phyloP scores from a whole-genome alignment of 2,329 filamentous ascomycete genomes.

The Alternaria angustiovoidea region DNA sequence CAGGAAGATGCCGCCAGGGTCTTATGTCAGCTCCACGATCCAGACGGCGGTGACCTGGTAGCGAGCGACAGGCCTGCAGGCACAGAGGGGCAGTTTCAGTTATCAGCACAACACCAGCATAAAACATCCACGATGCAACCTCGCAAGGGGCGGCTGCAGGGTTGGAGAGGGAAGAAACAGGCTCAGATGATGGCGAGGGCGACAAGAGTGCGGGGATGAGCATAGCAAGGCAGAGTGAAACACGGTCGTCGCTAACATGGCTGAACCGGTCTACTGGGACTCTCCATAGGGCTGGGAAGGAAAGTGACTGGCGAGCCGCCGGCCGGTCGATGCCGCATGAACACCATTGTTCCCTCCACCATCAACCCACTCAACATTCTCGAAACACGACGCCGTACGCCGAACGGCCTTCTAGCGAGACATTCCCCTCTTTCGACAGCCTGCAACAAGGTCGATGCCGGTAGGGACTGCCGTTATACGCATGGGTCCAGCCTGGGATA shows the following conservation, averaged over 20 bases:
- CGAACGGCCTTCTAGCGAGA: slow-evolving; percentile 10
- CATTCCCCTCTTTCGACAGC: slow-evolving; percentile 3
- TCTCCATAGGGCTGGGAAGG: slow-evolving; percentile 28
- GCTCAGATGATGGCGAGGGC: slow-evolving; percentile 21
- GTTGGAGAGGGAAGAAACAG: slow-evolving; percentile 13
- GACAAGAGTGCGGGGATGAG: slow-evolving; percentile 28
- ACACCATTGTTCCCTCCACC: slow-evolving; percentile 10
- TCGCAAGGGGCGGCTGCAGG: slow-evolving; percentile 14
- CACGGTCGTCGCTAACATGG: slow-evolving; percentile 32
- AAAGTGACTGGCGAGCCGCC: slow-evolving; percentile 16
- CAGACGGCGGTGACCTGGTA: slow-evolving; percentile 5
- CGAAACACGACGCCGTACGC: slow-evolving; percentile 7
- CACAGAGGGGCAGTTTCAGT: slow-evolving; percentile 13
- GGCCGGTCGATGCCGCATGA: slow-evolving; percentile 19
- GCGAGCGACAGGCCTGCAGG: slow-evolving; percentile 6
- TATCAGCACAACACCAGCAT: slow-evolving; percentile 11
- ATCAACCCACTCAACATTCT: not conserved
- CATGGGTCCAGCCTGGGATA: slow-evolving; percentile 10
- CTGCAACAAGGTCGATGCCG: slow-evolving; percentile 5
- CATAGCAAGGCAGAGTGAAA: slow-evolving; percentile 28
- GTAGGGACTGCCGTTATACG: not conserved
- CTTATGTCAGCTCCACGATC: slow-evolving; percentile 2
- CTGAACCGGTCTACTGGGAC: slow-evolving; percentile 30
- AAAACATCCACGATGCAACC: slow-evolving; percentile 16
- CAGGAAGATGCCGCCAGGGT: not conserved